Conservation (phyloP, 768 basidiomycete species). For the Hygrophoropsis aurantiaca region DNA sequence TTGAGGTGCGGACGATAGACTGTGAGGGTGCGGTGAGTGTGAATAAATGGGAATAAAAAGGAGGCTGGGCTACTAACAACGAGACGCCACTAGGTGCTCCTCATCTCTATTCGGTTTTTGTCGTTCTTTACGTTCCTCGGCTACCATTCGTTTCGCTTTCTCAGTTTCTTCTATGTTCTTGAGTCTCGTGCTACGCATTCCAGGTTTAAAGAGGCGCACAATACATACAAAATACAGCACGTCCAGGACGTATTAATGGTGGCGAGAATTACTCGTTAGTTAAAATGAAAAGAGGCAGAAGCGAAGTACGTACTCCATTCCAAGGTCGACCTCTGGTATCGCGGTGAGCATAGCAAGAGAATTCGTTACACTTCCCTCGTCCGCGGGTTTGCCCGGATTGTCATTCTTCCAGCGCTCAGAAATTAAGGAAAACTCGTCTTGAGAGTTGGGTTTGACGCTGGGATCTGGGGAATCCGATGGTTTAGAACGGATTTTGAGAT, state of each 20-base stretch:
- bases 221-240: constrained; percentile 3
- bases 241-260: too few relatives aligned
- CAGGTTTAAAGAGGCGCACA: background rate
- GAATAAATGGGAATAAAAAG: constrained; percentile 6
- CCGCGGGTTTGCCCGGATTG: constrained; percentile 52
- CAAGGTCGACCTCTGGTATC: constrained; percentile 96
- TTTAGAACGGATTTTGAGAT: constrained; percentile 73
- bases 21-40: constrained; percentile 25
- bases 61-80: constrained; percentile 59
- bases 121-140: constrained; percentile 66
- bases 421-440: constrained; percentile 75
- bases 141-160: constrained; percentile 87
- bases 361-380: constrained; percentile 93
- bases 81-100: constrained; percentile 80
- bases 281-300: too few relatives aligned
- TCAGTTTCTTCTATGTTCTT: constrained; percentile 98
- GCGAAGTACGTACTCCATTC: constrained; percentile 99
- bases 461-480: constrained; percentile 47
- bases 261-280: too few relatives aligned
- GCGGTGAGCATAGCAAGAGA: constrained; percentile 95
- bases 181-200: constrained; percentile 78
- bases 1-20: constrained; percentile 85
- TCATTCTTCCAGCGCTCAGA: constrained; percentile 65
- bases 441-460: constrained; percentile 56
- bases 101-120: constrained; percentile 63